Base-by-base conservation (phyloP, 306 rosid species). In the Citrullus amarus region DNA sequence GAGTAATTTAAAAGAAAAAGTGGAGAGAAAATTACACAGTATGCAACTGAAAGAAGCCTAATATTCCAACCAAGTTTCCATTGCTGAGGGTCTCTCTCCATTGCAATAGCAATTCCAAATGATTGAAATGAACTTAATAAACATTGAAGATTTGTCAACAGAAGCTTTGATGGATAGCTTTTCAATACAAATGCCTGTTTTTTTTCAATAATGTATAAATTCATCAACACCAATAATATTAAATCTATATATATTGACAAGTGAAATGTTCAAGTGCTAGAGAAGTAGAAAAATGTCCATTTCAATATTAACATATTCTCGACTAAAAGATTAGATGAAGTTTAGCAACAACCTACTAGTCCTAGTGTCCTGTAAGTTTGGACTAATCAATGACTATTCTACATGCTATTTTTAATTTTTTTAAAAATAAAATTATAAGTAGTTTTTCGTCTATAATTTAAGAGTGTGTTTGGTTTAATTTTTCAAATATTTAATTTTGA, bases 21-120 rank as follows among this genome's bases (percentile, higher is more conserved):
- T n/a, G 14, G 34, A 18, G 38, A n/a, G 48, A 65, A 16, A 28
- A 18, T 88, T 87, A 93, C 98, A 60, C 93, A 86, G 44, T 93
- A 93, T 56, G 88, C 78, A 1, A 93, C 87, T 32, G 98, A 87
- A 0, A 91, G 76, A 32, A 93, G 93, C 80, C 89, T 85, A 80
- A 93, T 81, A 87, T 93, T 84, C 92, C 93, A 91, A 18, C 87
- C 88, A 65, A 93, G 77, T 76, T 89, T 88, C 97, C 98, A 93
- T 83, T 91, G 83, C 8, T 87, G 73, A 58, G 87, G 80, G 78
- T 87, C 83, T 80, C 97, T 90, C 84, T 90, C 98, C 38, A 91
- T 28, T 3, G 85, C 92, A 51, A 91, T 73, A 30, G 96, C 97
- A 22, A 93, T 82, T 48, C 32, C 88, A 39, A 93, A 86, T 3